Evolutionary conservation across 2,329 filamentous ascomycete species (phyloP).

Genomic region (Dothistroma pini): DNA sequence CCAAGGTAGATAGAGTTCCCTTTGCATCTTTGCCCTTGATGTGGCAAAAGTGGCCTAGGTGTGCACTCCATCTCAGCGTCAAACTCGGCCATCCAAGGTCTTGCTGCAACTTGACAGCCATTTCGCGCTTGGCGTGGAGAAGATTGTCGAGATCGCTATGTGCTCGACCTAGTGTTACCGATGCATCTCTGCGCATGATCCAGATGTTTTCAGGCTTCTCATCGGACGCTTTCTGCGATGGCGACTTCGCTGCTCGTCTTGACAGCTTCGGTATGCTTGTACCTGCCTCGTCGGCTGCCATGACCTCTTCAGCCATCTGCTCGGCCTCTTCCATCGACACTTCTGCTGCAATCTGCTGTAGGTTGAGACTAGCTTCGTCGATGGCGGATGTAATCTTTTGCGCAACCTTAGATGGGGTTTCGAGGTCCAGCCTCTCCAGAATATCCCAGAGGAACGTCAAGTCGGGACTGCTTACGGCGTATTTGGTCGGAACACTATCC

Average conservation of each 20-base stretch:
- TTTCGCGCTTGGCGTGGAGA: constrained; percentile 54
- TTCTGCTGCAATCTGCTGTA: constrained; percentile 74
- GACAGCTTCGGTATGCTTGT: constrained; percentile 42
- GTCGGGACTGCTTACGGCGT: constrained; percentile 22
- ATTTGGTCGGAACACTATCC: constrained; percentile 34
- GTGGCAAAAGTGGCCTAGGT: constrained; percentile 85
- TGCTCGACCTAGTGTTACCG: constrained; percentile 59
- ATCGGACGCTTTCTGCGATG: constrained; percentile 14
- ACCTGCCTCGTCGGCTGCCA: constrained; percentile 61
- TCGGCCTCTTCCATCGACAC: constrained; percentile 67
- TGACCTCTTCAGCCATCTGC: constrained; percentile 67
- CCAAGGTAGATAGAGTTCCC: constrained; percentile 41
- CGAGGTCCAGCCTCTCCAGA: constrained; percentile 60
- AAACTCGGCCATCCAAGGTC: constrained; percentile 58
- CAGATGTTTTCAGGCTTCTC: constrained; percentile 49
- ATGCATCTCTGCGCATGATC: constrained; percentile 66
- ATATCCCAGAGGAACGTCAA: constrained; percentile 32
- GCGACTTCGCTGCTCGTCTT: constrained; percentile 21
- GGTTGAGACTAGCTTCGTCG: constrained; percentile 84
- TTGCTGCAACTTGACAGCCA: constrained; percentile 61
- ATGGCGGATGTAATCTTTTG: constrained; percentile 71
- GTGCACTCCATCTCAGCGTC: constrained; percentile 79
- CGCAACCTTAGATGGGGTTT: constrained; percentile 65
- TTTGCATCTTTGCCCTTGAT: constrained; percentile 74
- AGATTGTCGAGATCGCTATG: constrained; percentile 65